Base-by-base conservation (phyloP, 2,329 filamentous ascomycete species). In the Fusarium guadeloupense region DNA sequence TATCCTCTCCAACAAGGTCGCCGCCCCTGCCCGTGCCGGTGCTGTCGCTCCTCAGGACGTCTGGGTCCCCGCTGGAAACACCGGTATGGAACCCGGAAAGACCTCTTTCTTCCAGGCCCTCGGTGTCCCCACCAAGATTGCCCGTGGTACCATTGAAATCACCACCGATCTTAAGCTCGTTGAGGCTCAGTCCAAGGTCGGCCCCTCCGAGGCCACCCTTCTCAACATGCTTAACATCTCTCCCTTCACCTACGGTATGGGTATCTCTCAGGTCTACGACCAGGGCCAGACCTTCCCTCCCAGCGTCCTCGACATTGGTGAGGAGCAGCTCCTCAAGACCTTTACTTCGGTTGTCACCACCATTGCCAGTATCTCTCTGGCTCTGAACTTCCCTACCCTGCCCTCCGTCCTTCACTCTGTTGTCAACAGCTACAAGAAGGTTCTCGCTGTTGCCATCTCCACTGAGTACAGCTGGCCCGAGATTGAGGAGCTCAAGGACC, bases 71-170 rank as follows among this genome's bases (percentile, higher is more conserved):
- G 95, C 93, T 73, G 95, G 95, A 83, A 99, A 99, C 91, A 99
- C 95, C 76, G 95, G 95, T 85, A 99, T 99, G 95, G 95, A 99
- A 83, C 96, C 95, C 79, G 96, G 96, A 82, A 99, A 99, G 91
- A 99, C 95, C 77, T 98, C 95, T 79, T 99, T 99, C 93, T 99
- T 99, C 93, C 95, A 99, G 90, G 95, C 95, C 76, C 95, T 99
- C 83, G 94, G 94, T 92, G 93, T 99, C 79, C 95, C 95, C 78
- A 99, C 95, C 88, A 99, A 99, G 93, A 99, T 99, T 84, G 95
- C 95, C 79, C 95, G 95, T 96, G 96, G 95, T 96, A 99, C 95
- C 84, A 99, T 99, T 84, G 95, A 99, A 92, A 99, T 99, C 78
- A 97, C 93, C 68, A 85, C 89, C 75, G 95, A 99, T 78, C 86